Base-by-base conservation (phyloP, 768 basidiomycete species). In the Megacollybia marginata region DNA sequence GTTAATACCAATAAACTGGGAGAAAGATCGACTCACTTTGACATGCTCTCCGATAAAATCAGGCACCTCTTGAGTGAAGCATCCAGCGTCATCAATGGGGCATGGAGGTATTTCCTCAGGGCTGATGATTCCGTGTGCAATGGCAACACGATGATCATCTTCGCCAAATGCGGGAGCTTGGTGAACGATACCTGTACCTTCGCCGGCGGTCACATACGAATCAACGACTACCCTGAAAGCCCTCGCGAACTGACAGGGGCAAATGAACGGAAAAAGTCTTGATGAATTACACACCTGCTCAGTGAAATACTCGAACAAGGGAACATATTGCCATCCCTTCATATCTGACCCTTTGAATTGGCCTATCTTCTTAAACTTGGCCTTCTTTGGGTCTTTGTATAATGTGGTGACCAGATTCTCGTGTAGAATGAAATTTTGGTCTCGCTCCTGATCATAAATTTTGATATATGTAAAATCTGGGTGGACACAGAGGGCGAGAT, bases 141-240 rank as follows among this genome's bases (percentile, higher is more conserved):
- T 76, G 23, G 89, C 86, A 58, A 99, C 80, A 48, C 96, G 88
- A 66, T 97, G 91, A 77, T 99, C 96, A 59, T 99, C 96, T 64
- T 98, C 95, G 72, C 96, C 96, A 60, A 96, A 98, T 0, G 88
- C 94, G 2, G 96, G 96, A 2, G 96, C 92, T 69, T 99, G 96
- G 65, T 99, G 96, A 31, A 99, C 96, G 59, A 98, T 94, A 59
- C 96, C 96, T 28, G 96, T 99, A 61, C 96, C 96, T 52, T 92
- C 89, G 13, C 82, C 78, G 57, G 85, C 88, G 4, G 92, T 95
- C 44, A 99, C 95, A 63, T 99, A 99, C 0, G 84, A 85, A 60
- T 99, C 96, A 18, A 79, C 76, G 12, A 99, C 65, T 13, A 99
- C 92, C 49, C 85, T 69, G 73, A 95, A 98, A 0, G 92, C 95